phyloP scores from a whole-genome alignment of 2,329 filamentous ascomycete species.

The Ascochyta pisi region DNA sequence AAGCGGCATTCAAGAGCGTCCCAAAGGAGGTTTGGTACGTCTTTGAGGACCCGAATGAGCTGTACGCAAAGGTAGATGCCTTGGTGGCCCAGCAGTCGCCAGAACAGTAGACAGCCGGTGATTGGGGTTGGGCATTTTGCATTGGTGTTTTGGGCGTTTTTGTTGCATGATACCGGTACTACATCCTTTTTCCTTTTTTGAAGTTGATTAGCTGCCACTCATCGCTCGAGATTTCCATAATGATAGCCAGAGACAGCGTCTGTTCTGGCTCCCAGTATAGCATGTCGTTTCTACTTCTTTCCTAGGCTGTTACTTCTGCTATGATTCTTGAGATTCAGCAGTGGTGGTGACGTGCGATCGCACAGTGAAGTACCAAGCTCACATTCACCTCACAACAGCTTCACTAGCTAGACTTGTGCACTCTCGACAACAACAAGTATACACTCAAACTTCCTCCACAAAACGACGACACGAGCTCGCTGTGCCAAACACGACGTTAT shows the following conservation, averaged over 20 bases:
- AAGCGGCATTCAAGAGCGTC: constrained; percentile 79
- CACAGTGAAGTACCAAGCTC: background rate
- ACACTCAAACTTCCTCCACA: too few relatives aligned
- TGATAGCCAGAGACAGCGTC: background rate
- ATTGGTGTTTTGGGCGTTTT: background rate
- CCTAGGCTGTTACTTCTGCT: background rate
- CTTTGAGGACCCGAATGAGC: constrained; percentile 77
- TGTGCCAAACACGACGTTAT: background rate
- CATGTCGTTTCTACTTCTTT: background rate
- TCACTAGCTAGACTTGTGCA: background rate
- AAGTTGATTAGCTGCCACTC: background rate
- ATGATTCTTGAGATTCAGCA: background rate
- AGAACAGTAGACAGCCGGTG: constrained; percentile 12
- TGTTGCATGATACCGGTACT: background rate
- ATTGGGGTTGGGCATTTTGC: background rate
- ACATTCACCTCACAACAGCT: constrained; percentile 4
- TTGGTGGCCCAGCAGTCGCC: constrained; percentile 22
- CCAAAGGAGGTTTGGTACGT: constrained; percentile 78
- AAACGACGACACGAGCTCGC: background rate
- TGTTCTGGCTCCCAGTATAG: background rate
- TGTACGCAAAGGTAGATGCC: constrained; percentile 53
- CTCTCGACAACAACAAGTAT: too few relatives aligned
- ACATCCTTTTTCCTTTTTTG: background rate
- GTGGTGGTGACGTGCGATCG: background rate
- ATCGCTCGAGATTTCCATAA: background rate